Evolutionary conservation across 768 basidiomycete species (phyloP).

Genomic region (Arthromyces matolae): DNA sequence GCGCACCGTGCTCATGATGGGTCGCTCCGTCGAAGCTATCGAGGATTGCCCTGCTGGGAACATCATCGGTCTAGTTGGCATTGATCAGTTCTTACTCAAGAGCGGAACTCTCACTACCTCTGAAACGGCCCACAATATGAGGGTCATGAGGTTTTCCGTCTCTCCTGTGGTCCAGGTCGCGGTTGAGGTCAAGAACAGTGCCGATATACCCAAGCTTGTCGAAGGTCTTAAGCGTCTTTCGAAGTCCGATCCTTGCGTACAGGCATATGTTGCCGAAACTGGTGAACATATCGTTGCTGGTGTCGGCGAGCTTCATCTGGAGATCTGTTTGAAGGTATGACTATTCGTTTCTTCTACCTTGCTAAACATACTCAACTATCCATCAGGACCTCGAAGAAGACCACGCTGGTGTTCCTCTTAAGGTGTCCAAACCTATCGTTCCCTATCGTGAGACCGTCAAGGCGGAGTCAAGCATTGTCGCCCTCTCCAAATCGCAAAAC

Average conservation of each 20-base stretch:
- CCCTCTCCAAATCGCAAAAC: slow-evolving; percentile 98
- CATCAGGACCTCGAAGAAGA: slow-evolving; percentile 94
- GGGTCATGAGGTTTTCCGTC: slow-evolving; percentile 99
- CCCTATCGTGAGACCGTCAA: slow-evolving; percentile 97
- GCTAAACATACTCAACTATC: neutral
- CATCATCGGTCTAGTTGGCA: slow-evolving; percentile 97
- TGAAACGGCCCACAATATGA: slow-evolving; percentile 99
- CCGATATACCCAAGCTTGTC: slow-evolving; percentile 97
- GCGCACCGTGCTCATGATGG: slow-evolving; percentile 99
- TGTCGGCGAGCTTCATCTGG: slow-evolving; percentile 97
- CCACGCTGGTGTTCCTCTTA: slow-evolving; percentile 97
- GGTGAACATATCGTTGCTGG: slow-evolving; percentile 99
- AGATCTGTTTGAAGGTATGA: slow-evolving; percentile 94
- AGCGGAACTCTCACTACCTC: slow-evolving; percentile 95
- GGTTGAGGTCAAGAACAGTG: slow-evolving; percentile 98
- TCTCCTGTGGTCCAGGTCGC: slow-evolving; percentile 98
- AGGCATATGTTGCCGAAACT: slow-evolving; percentile 84
- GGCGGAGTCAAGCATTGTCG: slow-evolving; percentile 91
- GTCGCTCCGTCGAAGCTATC: slow-evolving; percentile 93
- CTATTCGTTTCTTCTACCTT: neutral
- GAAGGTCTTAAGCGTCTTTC: slow-evolving; percentile 99
- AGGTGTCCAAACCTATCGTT: slow-evolving; percentile 95
- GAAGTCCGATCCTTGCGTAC: slow-evolving; percentile 98
- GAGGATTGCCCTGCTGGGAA: slow-evolving; percentile 99
- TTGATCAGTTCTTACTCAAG: slow-evolving; percentile 99